Conservation (phyloP, 768 basidiomycete genomes). For the Lentinula sp. region DNA sequence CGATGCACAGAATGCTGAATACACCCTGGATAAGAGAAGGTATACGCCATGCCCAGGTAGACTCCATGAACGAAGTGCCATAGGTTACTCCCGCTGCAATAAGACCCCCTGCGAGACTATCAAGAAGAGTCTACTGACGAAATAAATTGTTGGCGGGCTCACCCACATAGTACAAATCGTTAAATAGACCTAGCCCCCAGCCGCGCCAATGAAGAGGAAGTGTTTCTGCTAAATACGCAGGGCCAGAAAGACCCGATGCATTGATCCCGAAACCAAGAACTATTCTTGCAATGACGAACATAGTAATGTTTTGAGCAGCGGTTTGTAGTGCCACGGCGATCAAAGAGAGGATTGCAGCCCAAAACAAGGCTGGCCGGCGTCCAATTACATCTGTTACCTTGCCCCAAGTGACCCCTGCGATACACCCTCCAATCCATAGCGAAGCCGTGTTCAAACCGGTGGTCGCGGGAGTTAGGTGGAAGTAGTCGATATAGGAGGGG, state of each 20-base stretch:
- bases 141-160: neutral
- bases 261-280: slow-evolving; percentile 17
- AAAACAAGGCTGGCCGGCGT: slow-evolving; percentile 14
- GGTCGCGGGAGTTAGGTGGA: slow-evolving; percentile 10
- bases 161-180: slow-evolving; percentile 19
- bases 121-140: neutral
- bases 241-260: slow-evolving; percentile 15
- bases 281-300: slow-evolving; percentile 18
- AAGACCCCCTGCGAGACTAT: neutral
- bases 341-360: slow-evolving; percentile 14
- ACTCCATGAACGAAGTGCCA: slow-evolving; percentile 19
- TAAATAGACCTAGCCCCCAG: slow-evolving; percentile 18
- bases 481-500: slow-evolving; percentile 13
- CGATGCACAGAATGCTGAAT: slow-evolving; percentile 22
- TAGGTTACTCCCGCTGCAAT: slow-evolving; percentile 18
- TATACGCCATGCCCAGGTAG: slow-evolving; percentile 27
- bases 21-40: slow-evolving; percentile 25
- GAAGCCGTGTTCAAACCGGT: slow-evolving; percentile 15
- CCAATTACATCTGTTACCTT: slow-evolving; percentile 18
- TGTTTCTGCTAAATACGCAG: slow-evolving; percentile 16
- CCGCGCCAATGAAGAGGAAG: slow-evolving; percentile 16
- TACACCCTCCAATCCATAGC: slow-evolving; percentile 17
- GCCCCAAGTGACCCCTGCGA: slow-evolving; percentile 16
- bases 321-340: slow-evolving; percentile 16
- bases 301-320: slow-evolving; percentile 15